A percentile compares a stretch with the other conserved stretches of the same genome.
Evolutionary conservation across 2,329 filamentous ascomycete species (phyloP).

Genomic region (Cyphellophora attinorum): DNA sequence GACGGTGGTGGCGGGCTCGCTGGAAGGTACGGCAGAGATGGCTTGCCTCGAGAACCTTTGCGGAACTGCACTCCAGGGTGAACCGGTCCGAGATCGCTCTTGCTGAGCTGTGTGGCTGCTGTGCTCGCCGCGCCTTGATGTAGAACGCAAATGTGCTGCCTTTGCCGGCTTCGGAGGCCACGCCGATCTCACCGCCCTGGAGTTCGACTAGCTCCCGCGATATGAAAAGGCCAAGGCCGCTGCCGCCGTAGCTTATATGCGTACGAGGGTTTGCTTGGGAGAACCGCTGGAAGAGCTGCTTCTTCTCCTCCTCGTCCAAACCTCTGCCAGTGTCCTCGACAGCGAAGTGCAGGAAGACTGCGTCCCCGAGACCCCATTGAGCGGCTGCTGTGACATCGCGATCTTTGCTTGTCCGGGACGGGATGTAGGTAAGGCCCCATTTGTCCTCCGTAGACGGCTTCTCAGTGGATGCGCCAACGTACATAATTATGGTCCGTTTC

Average conservation of each 20-base stretch:
- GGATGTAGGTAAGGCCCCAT: slow-evolving; percentile 26
- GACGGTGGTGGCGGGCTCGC: neutral
- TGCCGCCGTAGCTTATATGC: slow-evolving; percentile 70
- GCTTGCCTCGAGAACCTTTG: slow-evolving; percentile 8
- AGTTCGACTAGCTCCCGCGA: slow-evolving; percentile 69
- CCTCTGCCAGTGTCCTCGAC: slow-evolving; percentile 71
- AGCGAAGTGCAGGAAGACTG: slow-evolving; percentile 59
- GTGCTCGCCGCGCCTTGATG: slow-evolving; percentile 34
- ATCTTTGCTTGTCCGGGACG: slow-evolving; percentile 19
- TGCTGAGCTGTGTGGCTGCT: neutral
- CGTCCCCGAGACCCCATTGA: slow-evolving; percentile 49
- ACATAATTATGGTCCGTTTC: slow-evolving; percentile 37
- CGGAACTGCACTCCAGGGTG: slow-evolving; percentile 1
- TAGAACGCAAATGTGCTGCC: slow-evolving; percentile 53
- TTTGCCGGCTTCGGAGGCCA: slow-evolving; percentile 46
- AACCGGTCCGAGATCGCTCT: neutral
- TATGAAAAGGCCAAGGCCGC: slow-evolving; percentile 70
- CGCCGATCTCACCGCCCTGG: slow-evolving; percentile 70
- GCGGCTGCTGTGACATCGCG: slow-evolving; percentile 27
- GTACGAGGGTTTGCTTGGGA: slow-evolving; percentile 67
- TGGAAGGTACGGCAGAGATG: neutral
- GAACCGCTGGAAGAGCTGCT: slow-evolving; percentile 67
- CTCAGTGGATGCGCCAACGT: slow-evolving; percentile 39
- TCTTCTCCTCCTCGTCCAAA: slow-evolving; percentile 60
- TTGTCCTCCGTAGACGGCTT: slow-evolving; percentile 34